phyloP scores from a whole-genome alignment of 108 stramenopile genomes.

The Conticribra guillardii region DNA sequence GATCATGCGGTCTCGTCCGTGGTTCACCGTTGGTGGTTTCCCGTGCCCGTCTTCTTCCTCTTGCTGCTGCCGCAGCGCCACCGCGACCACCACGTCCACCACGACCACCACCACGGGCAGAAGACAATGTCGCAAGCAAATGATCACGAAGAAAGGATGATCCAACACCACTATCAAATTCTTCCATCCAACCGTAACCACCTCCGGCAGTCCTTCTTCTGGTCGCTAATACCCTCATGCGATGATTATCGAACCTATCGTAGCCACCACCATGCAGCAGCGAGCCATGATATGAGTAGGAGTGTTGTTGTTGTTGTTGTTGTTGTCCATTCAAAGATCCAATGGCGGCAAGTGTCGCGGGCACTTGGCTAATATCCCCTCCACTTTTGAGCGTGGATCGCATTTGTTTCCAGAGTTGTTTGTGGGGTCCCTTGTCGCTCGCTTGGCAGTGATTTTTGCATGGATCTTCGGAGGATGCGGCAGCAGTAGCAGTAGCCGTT shows the following conservation, averaged over 20 bases:
- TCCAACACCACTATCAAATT: too few species aligned
- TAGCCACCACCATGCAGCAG: too few species aligned
- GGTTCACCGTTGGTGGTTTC: not conserved
- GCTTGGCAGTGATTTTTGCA: constrained; percentile 35
- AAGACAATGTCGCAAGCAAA: too few species aligned
- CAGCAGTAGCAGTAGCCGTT: not conserved
- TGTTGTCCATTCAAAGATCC: too few species aligned
- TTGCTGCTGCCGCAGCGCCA: not conserved
- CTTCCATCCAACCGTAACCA: too few species aligned
- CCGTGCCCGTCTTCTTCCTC: not conserved
- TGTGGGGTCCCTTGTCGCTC: constrained; percentile 15
- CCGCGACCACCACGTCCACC: too few species aligned
- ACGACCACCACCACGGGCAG: too few species aligned
- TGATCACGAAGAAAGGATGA: too few species aligned
- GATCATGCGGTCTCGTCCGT: not conserved
- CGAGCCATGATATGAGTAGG: not conserved
- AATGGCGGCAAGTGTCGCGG: too few species aligned
- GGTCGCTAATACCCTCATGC: too few species aligned
- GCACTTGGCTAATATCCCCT: not conserved
- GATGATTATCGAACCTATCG: too few species aligned
- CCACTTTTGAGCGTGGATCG: constrained; percentile 22
- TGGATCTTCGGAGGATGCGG: not conserved
- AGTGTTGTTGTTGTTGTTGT: not conserved
- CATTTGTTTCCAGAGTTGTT: constrained; percentile 27
- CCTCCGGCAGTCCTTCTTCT: too few species aligned